Evolutionary conservation across 768 basidiomycete species (phyloP).

Genomic region (Xanthoconium purpureum): DNA sequence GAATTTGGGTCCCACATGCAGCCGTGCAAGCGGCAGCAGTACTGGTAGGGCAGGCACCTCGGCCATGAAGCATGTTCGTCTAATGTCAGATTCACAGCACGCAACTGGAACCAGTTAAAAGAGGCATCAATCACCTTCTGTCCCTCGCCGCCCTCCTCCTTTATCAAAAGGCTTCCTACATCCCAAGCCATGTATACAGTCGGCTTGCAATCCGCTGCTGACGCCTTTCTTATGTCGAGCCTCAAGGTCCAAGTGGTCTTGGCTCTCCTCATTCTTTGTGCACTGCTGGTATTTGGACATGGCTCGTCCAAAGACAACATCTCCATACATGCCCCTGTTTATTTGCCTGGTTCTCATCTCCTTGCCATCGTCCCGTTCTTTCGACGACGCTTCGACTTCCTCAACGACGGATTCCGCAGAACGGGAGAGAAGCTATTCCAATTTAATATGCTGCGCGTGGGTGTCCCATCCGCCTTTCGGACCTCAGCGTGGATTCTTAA

Average conservation of each 20-base stretch:
- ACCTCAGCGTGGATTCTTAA: conserved; percentile 15
- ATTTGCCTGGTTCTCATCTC: conserved; percentile 56
- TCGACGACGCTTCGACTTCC: conserved; percentile 64
- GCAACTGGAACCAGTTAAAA: conserved; percentile 23
- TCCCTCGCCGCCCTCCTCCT: conserved; percentile 22
- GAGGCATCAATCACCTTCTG: conserved; percentile 20
- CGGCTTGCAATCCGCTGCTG: conserved; percentile 39
- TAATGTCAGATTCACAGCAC: conserved; percentile 27
- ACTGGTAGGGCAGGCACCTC: conserved; percentile 23
- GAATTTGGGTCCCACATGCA: conserved; percentile 11
- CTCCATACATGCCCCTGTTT: conserved; percentile 41
- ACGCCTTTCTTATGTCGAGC: conserved; percentile 35
- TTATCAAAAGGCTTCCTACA: conserved; percentile 27
- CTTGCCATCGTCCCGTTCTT: conserved; percentile 68
- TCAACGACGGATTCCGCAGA: conserved; percentile 67
- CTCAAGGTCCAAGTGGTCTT: conserved; percentile 34
- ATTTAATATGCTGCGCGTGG: conserved; percentile 65
- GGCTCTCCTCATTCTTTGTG: conserved; percentile 33
- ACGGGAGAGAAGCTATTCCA: conserved; percentile 66
- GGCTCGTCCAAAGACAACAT: conserved; percentile 46
- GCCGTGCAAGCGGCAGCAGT: conserved; percentile 11
- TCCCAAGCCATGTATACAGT: conserved; percentile 39
- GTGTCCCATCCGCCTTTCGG: conserved; percentile 27
- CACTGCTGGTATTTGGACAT: conserved; percentile 39
- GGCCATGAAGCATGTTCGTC: conserved; percentile 21